These are phyloP conservation scores for Fusarium graminum DNA, from an alignment of 2,329 filamentous ascomycete species.

Conservation along the genomic window DNA sequence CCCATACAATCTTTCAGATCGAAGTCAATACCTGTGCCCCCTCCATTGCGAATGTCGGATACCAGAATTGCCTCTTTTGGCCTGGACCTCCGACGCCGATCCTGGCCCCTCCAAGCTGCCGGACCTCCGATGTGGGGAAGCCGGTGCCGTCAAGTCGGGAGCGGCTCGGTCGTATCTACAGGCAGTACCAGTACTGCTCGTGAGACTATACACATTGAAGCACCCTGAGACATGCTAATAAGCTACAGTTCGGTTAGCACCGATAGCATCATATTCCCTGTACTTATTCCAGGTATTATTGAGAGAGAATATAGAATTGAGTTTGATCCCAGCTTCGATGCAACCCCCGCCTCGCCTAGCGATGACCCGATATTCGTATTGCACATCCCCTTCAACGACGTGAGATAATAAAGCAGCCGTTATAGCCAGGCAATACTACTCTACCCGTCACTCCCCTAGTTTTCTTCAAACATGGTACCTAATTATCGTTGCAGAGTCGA, in stretches of 20 bases:
- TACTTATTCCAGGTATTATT: conserved; percentile 14
- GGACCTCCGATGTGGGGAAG: conserved; percentile 26
- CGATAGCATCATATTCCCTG: background rate
- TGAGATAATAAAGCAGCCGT: conserved; percentile 4
- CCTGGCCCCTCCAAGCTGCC: conserved; percentile 6
- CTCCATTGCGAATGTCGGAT: conserved; percentile 5
- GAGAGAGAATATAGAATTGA: background rate
- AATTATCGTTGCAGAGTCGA: conserved; percentile 4
- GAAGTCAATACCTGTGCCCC: conserved; percentile 13
- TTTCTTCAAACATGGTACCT: too few species aligned
- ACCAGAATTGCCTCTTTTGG: conserved; percentile 32
- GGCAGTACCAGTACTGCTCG: too few species aligned
- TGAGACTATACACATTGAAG: background rate
- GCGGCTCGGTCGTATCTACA: conserved; percentile 11
- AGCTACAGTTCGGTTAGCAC: background rate
- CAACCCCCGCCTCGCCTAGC: conserved; percentile 5
- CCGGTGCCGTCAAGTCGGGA: conserved; percentile 26
- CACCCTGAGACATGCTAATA: background rate
- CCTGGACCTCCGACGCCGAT: conserved; percentile 25
- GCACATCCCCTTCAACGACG: background rate
- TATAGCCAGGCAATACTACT: conserved; percentile 1
- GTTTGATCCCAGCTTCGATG: conserved; percentile 11
- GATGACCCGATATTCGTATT: background rate
- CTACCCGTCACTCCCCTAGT: background rate
- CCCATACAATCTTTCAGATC: background rate